Percentiles rank a stretch among this genome's conserved stretches.
Conservation (phyloP, 2,329 filamentous ascomycete genomes). For the Xylariales sp. region DNA sequence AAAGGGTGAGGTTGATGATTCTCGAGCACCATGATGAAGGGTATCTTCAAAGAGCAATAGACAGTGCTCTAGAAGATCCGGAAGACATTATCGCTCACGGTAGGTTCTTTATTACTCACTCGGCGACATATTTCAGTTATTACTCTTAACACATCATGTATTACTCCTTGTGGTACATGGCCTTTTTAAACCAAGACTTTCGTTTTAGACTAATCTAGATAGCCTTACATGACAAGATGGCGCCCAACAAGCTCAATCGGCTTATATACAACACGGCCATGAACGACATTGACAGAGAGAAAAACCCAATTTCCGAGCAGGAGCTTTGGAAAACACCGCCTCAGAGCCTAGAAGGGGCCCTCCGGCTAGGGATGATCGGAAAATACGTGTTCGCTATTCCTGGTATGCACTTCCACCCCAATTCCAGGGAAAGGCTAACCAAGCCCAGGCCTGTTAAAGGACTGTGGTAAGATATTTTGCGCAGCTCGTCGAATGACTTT, state of each 20-base stretch:
- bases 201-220: slow-evolving; percentile 14
- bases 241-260: slow-evolving; percentile 26
- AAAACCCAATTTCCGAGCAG: slow-evolving; percentile 18
- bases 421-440: neutral
- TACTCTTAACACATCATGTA: neutral
- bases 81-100: slow-evolving; percentile 34
- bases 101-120: neutral
- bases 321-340: slow-evolving; percentile 22
- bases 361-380: slow-evolving; percentile 14
- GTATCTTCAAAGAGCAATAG: slow-evolving; percentile 1
- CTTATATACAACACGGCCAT: slow-evolving; percentile 35
- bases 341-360: slow-evolving; percentile 16
- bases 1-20: slow-evolving; percentile 25
- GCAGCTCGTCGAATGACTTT: neutral
- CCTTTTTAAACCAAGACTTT: neutral
- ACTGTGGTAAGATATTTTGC: slow-evolving; percentile 27
- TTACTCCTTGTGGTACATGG: neutral
- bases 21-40: slow-evolving; percentile 17
- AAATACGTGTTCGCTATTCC: slow-evolving; percentile 29
- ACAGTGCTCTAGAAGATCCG: neutral
- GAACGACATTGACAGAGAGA: slow-evolving; percentile 31
- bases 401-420: slow-evolving; percentile 9
- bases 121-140: neutral
- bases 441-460: slow-evolving; percentile 21
- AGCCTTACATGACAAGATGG: slow-evolving; percentile 31